A percentile compares a stretch with the other conserved stretches of the same genome.
These are phyloP conservation scores for Zygosaccharomyces kombuchaensis DNA, from an alignment of 805 yeast genomes.

Conservation along the genomic window DNA sequence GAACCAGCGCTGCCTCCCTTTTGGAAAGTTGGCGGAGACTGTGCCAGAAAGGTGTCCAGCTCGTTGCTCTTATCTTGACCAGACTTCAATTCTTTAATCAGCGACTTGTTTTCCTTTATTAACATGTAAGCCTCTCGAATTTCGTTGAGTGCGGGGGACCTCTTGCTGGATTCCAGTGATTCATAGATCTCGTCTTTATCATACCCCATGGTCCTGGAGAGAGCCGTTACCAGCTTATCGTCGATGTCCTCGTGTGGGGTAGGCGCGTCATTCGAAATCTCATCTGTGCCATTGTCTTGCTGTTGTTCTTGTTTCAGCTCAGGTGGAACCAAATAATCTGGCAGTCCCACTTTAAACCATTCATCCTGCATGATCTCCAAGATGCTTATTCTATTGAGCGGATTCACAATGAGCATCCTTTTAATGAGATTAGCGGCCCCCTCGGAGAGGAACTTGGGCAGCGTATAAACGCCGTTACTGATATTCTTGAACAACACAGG, in stretches of 20 bases:
- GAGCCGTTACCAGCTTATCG: constrained; percentile 68
- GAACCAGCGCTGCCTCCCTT: constrained; percentile 15
- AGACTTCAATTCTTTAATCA: constrained; percentile 60
- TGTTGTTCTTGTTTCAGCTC: constrained; percentile 24
- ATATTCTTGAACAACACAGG: constrained; percentile 92
- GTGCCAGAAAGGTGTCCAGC: constrained; percentile 55
- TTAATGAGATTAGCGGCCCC: constrained; percentile 83
- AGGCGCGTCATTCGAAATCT: constrained; percentile 7
- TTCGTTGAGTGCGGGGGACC: constrained; percentile 58
- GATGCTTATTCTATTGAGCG: constrained; percentile 87
- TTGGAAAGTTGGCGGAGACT: constrained; percentile 53
- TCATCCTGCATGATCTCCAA: constrained; percentile 90
- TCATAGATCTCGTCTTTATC: constrained; percentile 77
- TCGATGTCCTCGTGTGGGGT: constrained; percentile 46
- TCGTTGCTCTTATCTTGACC: constrained; percentile 42
- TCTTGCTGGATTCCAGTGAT: constrained; percentile 48
- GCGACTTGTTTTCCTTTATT: constrained; percentile 70
- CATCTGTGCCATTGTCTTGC: constrained; percentile 30
- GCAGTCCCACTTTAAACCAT: constrained; percentile 82
- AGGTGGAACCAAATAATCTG: constrained; percentile 67
- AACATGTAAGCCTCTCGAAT: constrained; percentile 81
- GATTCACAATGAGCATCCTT: constrained; percentile 91
- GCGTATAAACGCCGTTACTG: constrained; percentile 84
- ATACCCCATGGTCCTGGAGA: constrained; percentile 83
- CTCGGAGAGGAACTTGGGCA: constrained; percentile 78